These are phyloP conservation scores for Daldinia decipiens DNA, from an alignment of 495 filamentous ascomycete genomes.

Conservation along the genomic window DNA sequence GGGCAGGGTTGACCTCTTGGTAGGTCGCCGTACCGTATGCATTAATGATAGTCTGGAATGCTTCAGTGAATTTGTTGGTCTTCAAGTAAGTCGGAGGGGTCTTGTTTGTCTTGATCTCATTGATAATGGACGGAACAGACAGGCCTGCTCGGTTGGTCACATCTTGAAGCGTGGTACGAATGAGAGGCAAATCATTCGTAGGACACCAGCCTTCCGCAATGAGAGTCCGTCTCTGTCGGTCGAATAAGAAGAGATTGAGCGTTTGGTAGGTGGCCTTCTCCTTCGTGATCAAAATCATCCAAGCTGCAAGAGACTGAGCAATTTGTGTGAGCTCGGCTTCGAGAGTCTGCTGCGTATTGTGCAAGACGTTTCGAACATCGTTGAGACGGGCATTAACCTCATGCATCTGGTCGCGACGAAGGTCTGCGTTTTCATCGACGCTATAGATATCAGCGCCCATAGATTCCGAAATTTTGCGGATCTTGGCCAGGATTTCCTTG, in stretches of 20 bases:
- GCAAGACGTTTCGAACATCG: conserved; percentile 89
- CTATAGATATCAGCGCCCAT: conserved; percentile 94
- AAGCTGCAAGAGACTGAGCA: conserved; percentile 85
- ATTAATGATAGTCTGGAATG: conserved; percentile 98
- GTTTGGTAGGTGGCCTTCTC: conserved; percentile 99
- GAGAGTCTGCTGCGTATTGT: conserved; percentile 95
- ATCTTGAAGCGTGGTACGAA: conserved; percentile 95
- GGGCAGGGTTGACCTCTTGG: conserved; percentile 93
- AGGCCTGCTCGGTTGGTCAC: conserved; percentile 95
- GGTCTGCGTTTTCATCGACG: conserved; percentile 95
- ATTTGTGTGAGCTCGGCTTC: conserved; percentile 94
- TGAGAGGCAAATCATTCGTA: conserved; percentile 85
- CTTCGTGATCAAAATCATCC: conserved; percentile 97
- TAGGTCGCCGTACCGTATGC: conserved; percentile 98
- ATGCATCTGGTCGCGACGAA: conserved; percentile 92
- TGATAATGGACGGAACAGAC: conserved; percentile 96
- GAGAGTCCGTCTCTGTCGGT: conserved; percentile 92
- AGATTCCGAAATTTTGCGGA: conserved; percentile 97
- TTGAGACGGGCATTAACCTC: conserved; percentile 93
- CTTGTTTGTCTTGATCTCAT: conserved; percentile 94
- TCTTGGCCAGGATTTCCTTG: conserved; percentile 97
- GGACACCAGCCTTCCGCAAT: conserved; percentile 99
- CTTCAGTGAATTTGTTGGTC: conserved; percentile 97
- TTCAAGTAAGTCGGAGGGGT: conserved; percentile 95
- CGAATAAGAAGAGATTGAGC: conserved; percentile 95